Conservation (phyloP, 1,284 basidiomycete genomes). For the Trichosporon faecale region DNA sequence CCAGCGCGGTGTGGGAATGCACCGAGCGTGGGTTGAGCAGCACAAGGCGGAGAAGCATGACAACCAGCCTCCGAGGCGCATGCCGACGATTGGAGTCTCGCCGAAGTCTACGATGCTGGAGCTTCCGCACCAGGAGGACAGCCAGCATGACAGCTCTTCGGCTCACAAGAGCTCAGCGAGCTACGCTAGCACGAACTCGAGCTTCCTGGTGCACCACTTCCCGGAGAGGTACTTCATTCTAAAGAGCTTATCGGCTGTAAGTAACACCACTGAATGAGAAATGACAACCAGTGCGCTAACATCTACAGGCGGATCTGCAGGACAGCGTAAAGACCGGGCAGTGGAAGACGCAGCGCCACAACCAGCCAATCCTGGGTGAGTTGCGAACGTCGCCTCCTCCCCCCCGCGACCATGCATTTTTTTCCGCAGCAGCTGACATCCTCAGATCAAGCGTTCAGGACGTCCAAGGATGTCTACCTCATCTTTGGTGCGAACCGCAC, state of each 20-base stretch:
- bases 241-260: conserved; percentile 76
- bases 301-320: conserved; percentile 69
- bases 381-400: background rate
- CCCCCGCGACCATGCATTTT: background rate
- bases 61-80: background rate
- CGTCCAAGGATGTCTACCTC: conserved; percentile 76
- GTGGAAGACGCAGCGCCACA: conserved; percentile 93
- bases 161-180: conserved; percentile 57
- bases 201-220: conserved; percentile 67
- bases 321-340: conserved; percentile 73
- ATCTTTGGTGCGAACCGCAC: conserved; percentile 91
- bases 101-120: conserved; percentile 37
- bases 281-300: conserved; percentile 12
- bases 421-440: background rate
- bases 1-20: conserved; percentile 81
- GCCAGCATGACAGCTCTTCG: conserved; percentile 18
- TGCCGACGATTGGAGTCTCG: conserved; percentile 21
- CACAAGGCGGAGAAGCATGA: conserved; percentile 33
- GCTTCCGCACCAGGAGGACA: conserved; percentile 21
- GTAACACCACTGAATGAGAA: conserved; percentile 20
- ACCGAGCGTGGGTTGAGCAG: conserved; percentile 71
- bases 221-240: conserved; percentile 87
- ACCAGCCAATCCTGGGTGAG: conserved; percentile 67
- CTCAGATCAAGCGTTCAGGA: conserved; percentile 82
- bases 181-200: conserved; percentile 56